Percentiles rank a stretch among this genome's conserved stretches.
These are phyloP conservation scores for Clitocybe nebularis DNA, from an alignment of 1,284 basidiomycete genomes.

Conservation along the genomic window DNA sequence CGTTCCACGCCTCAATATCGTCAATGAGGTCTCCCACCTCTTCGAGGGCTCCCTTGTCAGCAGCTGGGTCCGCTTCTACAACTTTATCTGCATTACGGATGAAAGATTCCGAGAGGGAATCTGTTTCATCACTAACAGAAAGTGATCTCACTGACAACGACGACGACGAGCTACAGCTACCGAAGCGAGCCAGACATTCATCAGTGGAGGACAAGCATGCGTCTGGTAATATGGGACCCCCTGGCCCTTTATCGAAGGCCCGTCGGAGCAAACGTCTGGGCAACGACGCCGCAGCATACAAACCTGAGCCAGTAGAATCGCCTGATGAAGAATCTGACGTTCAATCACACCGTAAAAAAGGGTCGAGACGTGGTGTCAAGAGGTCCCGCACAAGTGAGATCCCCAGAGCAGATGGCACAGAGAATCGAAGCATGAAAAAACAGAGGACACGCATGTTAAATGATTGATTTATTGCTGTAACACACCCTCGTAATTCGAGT, in stretches of 20 bases:
- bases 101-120: no score
- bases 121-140: constrained; percentile 18
- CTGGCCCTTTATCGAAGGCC: constrained; percentile 13
- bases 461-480: background rate
- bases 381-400: constrained; percentile 26
- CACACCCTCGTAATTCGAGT: background rate
- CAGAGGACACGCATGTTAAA: constrained; percentile 16
- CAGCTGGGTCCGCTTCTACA: no score
- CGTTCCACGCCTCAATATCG: constrained; percentile 22
- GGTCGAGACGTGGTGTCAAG: no score
- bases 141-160: constrained; percentile 23
- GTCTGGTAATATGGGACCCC: constrained; percentile 15
- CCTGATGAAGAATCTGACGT: no score
- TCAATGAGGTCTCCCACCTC: constrained; percentile 24
- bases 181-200: constrained; percentile 18
- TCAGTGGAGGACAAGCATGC: constrained; percentile 12
- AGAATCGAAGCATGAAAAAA: constrained; percentile 25
- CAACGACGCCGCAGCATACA: background rate
- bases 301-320: no score
- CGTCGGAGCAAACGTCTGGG: background rate
- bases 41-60: constrained; percentile 24
- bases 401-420: constrained; percentile 15
- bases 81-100: no score
- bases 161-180: constrained; percentile 18
- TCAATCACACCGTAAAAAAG: no score